Conservation (phyloP, 768 basidiomycete species). For the Tylopilus subfusipes region DNA sequence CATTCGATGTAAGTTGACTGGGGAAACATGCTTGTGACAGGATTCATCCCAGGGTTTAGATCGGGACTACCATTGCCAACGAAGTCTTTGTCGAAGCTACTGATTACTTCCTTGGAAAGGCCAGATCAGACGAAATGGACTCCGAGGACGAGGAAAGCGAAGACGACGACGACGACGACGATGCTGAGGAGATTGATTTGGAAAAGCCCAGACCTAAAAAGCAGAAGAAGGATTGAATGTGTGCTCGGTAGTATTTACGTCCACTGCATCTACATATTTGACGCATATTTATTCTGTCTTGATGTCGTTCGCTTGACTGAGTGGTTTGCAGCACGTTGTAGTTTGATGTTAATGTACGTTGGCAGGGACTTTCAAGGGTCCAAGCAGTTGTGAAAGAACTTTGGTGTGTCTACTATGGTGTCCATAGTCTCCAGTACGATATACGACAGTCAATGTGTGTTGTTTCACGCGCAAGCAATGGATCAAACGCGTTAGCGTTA, state of each 20-base stretch:
- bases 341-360: neutral
- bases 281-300: constrained; percentile 27
- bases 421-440: neutral
- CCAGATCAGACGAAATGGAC: constrained; percentile 56
- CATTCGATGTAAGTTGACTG: constrained; percentile 55
- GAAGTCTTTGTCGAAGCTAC: constrained; percentile 81
- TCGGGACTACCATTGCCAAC: constrained; percentile 67
- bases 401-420: neutral
- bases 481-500: neutral
- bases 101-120: constrained; percentile 74
- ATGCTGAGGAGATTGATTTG: constrained; percentile 83
- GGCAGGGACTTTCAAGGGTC: neutral
- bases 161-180: constrained; percentile 72
- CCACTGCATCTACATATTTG: constrained; percentile 11
- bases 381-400: too few relatives aligned
- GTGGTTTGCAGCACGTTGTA: constrained; percentile 3
- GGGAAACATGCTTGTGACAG: neutral
- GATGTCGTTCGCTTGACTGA: constrained; percentile 6
- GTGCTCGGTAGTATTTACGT: constrained; percentile 10
- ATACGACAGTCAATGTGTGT: too few relatives aligned
- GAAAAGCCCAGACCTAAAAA: constrained; percentile 81
- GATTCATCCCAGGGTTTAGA: constrained; percentile 38
- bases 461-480: too few relatives aligned
- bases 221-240: constrained; percentile 44
- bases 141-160: constrained; percentile 66